phyloP scores from a whole-genome alignment of 1,139 yeast genomes.

The Hyphopichia burtonii region DNA sequence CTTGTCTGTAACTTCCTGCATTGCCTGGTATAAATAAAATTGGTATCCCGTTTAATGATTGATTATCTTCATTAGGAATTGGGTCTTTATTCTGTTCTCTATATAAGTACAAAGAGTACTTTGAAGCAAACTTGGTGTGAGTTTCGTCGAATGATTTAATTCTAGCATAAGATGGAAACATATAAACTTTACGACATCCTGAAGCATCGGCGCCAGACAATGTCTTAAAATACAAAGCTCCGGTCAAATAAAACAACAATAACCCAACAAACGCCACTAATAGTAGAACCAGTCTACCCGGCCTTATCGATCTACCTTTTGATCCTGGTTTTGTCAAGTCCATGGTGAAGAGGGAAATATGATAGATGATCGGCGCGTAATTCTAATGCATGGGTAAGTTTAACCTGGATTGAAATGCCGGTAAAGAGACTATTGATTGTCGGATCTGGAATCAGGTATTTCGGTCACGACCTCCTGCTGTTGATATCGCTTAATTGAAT shows the following conservation, averaged over 20 bases:
- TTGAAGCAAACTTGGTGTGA: slow-evolving; percentile 72
- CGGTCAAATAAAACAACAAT: slow-evolving; percentile 13
- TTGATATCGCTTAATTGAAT: too few relatives aligned
- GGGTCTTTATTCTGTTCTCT: slow-evolving; percentile 74
- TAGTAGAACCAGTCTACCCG: slow-evolving; percentile 9
- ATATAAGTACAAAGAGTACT: slow-evolving; percentile 78
- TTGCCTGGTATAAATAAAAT: slow-evolving; percentile 94
- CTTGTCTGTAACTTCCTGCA: slow-evolving; percentile 93
- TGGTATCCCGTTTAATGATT: slow-evolving; percentile 70
- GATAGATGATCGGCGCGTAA: slow-evolving; percentile 4
- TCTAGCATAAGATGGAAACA: slow-evolving; percentile 78
- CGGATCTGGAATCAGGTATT: too few relatives aligned
- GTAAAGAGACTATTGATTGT: too few relatives aligned
- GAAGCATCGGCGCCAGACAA: slow-evolving; percentile 33
- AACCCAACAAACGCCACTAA: slow-evolving; percentile 15
- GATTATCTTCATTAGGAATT: slow-evolving; percentile 40
- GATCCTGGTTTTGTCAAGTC: slow-evolving; percentile 1
- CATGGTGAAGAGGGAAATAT: not conserved
- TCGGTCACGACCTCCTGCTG: too few relatives aligned
- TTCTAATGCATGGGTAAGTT: not conserved
- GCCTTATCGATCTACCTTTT: slow-evolving; percentile 7
- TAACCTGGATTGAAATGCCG: too few relatives aligned
- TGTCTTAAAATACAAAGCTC: slow-evolving; percentile 18
- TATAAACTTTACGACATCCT: slow-evolving; percentile 58
- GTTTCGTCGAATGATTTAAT: slow-evolving; percentile 68